Conservation (phyloP, 352 stramenopile genomes). For the Phytophthora chlamydospora region DNA sequence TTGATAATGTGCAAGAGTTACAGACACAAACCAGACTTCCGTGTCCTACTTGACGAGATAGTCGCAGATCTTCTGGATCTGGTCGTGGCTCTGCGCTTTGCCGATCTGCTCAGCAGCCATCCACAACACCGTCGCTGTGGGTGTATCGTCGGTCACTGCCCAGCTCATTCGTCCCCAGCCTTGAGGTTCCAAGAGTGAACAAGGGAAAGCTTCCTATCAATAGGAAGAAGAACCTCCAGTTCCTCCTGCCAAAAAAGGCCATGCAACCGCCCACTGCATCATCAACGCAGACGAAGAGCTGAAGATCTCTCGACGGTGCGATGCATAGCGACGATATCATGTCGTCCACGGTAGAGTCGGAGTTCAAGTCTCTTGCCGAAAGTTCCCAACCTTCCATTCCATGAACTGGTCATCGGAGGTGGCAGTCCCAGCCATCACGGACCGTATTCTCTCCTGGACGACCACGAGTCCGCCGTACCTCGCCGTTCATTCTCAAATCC, state of each 20-base stretch:
- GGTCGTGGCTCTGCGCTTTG: constrained; percentile 48
- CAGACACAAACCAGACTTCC: not conserved
- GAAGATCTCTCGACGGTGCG: not conserved
- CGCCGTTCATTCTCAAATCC: constrained; percentile 20
- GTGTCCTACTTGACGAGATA: constrained; percentile 63
- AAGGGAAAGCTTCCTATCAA: constrained; percentile 1
- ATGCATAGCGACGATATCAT: constrained; percentile 24
- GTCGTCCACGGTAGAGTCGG: constrained; percentile 8
- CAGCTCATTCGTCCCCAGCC: constrained; percentile 20
- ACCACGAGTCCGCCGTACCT: not conserved
- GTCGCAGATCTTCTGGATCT: constrained; percentile 63
- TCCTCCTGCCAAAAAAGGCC: constrained; percentile 5
- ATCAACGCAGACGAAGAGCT: no score
- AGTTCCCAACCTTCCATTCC: constrained; percentile 8
- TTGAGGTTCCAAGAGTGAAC: constrained; percentile 17
- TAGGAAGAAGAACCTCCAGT: constrained; percentile 7
- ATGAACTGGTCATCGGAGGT: constrained; percentile 15
- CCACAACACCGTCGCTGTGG: constrained; percentile 55
- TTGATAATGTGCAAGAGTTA: not conserved
- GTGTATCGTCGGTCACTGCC: constrained; percentile 39
- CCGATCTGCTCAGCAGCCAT: constrained; percentile 60
- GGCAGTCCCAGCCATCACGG: constrained; percentile 14
- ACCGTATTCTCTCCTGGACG: not conserved
- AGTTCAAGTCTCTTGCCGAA: constrained; percentile 13
- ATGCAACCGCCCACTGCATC: constrained; percentile 4